A percentile compares a stretch with the other conserved stretches of the same genome.
Evolutionary conservation across 1,139 yeast species (phyloP).

Genomic region (Kodamaea sp.): DNA sequence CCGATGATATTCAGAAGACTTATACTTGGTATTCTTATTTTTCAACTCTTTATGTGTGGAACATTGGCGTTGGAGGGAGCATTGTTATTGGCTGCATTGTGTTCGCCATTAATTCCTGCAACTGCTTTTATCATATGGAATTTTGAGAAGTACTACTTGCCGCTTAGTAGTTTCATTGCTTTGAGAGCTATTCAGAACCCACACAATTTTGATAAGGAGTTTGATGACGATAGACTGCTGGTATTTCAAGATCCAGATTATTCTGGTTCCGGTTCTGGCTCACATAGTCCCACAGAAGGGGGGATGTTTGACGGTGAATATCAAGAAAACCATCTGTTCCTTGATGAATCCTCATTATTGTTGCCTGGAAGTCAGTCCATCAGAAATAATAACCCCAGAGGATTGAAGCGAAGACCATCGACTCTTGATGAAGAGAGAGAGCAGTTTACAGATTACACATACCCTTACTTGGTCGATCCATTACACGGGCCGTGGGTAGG

Average conservation of each 20-base stretch:
- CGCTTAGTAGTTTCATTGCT: constrained; percentile 62
- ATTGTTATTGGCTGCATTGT: constrained; percentile 48
- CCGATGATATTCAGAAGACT: constrained; percentile 63
- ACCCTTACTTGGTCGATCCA: constrained; percentile 50
- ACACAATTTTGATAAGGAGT: constrained; percentile 41
- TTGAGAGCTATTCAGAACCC: constrained; percentile 59
- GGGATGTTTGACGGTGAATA: background rate
- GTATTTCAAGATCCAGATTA: constrained; percentile 10
- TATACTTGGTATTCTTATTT: constrained; percentile 56
- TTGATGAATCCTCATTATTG: constrained; percentile 32
- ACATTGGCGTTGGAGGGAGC: constrained; percentile 67
- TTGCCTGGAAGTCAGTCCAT: constrained; percentile 19
- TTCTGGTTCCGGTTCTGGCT: background rate
- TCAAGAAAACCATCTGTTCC: constrained; percentile 11
- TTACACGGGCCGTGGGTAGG: constrained; percentile 61
- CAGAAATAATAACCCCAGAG: constrained; percentile 5
- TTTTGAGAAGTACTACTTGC: constrained; percentile 60
- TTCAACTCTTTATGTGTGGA: constrained; percentile 70
- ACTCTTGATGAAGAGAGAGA: constrained; percentile 62
- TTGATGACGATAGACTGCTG: constrained; percentile 36
- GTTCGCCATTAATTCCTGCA: constrained; percentile 53
- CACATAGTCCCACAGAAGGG: background rate
- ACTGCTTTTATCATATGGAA: constrained; percentile 54
- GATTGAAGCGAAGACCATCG: constrained; percentile 32
- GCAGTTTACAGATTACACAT: constrained; percentile 48